These are phyloP conservation scores for Dactylis glomerata DNA, from an alignment of 176 grass and related monocot genomes.

Conservation along the genomic window DNA sequence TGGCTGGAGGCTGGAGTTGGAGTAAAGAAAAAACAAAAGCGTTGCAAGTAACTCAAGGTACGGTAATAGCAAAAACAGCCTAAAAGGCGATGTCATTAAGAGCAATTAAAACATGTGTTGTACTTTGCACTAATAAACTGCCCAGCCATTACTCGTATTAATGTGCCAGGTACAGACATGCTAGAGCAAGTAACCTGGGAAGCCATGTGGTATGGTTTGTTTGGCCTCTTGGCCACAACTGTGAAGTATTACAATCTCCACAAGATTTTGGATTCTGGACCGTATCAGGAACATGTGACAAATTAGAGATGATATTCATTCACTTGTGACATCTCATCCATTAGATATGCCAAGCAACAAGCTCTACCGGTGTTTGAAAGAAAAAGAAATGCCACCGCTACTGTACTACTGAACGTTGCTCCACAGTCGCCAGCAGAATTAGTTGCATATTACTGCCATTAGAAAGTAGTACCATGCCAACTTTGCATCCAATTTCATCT, in stretches of 20 bases:
- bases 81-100: conserved; percentile 40
- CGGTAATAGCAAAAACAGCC: conserved; percentile 21
- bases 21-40: conserved; percentile 38
- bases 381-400: background rate
- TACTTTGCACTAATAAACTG: conserved; percentile 29
- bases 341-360: conserved; percentile 14
- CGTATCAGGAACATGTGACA: conserved; percentile 24
- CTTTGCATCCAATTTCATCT: background rate
- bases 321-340: conserved; percentile 30
- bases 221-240: conserved; percentile 20
- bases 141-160: conserved; percentile 39
- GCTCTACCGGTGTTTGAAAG: background rate
- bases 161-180: conserved; percentile 35
- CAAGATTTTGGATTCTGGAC: background rate
- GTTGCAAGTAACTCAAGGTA: conserved; percentile 27
- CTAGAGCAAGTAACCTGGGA: conserved; percentile 31
- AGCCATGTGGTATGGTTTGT: conserved; percentile 7
- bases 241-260: conserved; percentile 12
- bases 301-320: conserved; percentile 20
- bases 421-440: background rate
- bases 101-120: conserved; percentile 34
- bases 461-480: conserved; percentile 23
- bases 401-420: background rate
- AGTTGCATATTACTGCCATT: conserved; percentile 1
- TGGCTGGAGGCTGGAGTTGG: conserved; percentile 33